Conservation (phyloP, 139 green algal genomes). For the Auxenochlorella pyrenoidosa region DNA sequence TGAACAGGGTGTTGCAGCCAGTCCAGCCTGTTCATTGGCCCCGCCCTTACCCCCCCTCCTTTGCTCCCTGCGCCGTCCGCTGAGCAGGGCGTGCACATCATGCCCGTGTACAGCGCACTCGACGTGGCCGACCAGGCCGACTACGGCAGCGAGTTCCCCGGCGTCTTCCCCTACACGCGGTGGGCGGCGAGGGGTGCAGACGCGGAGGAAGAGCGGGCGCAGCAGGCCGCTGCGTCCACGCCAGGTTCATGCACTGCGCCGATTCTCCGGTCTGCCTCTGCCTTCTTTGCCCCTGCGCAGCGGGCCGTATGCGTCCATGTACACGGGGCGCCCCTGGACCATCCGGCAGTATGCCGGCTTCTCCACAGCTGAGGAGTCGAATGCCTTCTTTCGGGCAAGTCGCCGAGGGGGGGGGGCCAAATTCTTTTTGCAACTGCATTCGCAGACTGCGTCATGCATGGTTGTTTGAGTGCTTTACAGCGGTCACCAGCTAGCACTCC, state of each 20-base stretch:
- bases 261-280: too few relatives aligned
- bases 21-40: too few relatives aligned
- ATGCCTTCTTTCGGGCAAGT: constrained; percentile 69
- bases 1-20: neutral
- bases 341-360: constrained; percentile 84
- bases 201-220: too few relatives aligned
- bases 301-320: constrained; percentile 76
- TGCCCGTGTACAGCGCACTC: constrained; percentile 62
- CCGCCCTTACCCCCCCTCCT: neutral
- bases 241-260: too few relatives aligned
- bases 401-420: neutral
- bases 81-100: constrained; percentile 52
- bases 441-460: neutral
- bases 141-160: constrained; percentile 54
- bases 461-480: neutral
- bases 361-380: constrained; percentile 81
- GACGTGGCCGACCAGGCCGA: constrained; percentile 46
- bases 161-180: constrained; percentile 69
- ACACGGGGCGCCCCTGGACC: constrained; percentile 74
- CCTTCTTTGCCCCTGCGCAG: neutral
- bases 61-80: neutral
- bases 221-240: too few relatives aligned
- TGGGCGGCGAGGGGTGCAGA: neutral
- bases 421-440: neutral
- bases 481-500: too few relatives aligned